Evolutionary conservation across 768 basidiomycete genomes (phyloP).

Genomic region (Dioszegia crocea): DNA sequence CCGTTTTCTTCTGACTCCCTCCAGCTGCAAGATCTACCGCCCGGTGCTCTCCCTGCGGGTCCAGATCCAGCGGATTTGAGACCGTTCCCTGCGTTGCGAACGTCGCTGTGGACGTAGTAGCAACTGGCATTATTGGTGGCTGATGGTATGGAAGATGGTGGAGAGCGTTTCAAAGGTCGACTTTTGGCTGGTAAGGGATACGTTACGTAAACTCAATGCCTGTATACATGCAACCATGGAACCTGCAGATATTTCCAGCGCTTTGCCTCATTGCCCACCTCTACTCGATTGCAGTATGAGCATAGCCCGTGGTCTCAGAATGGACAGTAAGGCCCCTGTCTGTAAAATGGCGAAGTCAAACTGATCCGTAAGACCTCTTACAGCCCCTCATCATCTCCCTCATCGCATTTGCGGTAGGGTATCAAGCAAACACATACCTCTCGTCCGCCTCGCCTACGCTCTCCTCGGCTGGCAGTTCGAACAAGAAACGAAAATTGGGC

Average conservation of each 20-base stretch:
- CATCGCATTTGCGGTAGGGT: conserved; percentile 35
- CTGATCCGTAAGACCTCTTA: conserved; percentile 13
- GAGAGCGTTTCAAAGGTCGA: background rate
- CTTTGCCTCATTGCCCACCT: background rate
- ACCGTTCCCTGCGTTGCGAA: conserved; percentile 42
- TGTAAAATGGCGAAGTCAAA: background rate
- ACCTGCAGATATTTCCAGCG: background rate
- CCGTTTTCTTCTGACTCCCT: conserved; percentile 18
- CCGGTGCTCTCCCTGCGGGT: conserved; percentile 29
- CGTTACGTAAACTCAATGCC: too few species aligned
- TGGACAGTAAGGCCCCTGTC: conserved; percentile 20
- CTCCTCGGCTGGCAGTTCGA: conserved; percentile 7
- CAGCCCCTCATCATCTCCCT: conserved; percentile 31
- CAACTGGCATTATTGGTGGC: conserved; percentile 3
- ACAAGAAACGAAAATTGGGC: conserved; percentile 11
- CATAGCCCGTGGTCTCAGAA: conserved; percentile 8
- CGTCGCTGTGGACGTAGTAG: conserved; percentile 9
- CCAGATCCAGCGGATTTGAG: conserved; percentile 34
- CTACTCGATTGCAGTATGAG: background rate
- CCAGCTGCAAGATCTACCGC: conserved; percentile 22
- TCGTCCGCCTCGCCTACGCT: conserved; percentile 7
- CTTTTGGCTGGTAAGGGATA: too few species aligned
- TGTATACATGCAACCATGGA: too few species aligned
- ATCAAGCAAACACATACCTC: conserved; percentile 28
- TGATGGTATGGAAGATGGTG: background rate